Evolutionary conservation across 2,329 filamentous ascomycete genomes (phyloP), one percentile per base, ranked within the genome.

Genomic region (Fusarium graminum): DNA sequence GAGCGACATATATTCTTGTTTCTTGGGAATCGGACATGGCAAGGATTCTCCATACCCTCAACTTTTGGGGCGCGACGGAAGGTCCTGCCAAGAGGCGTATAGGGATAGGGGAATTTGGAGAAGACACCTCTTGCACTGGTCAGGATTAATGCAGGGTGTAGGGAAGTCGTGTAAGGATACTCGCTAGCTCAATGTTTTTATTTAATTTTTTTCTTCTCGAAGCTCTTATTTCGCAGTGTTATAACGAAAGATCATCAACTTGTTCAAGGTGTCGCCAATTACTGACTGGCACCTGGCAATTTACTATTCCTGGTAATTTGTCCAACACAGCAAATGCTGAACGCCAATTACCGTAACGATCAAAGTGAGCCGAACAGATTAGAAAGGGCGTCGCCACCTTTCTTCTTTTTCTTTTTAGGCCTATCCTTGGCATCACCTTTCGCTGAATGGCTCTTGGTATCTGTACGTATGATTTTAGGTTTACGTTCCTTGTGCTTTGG

Each of bases 361-460:
- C 28, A 73, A 11, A 92, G 76, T 11, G 85, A 85, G 51, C 83
- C 84, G 72, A 95, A 95, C 25, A 94, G 77, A 72, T 89, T 88
- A 63, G 93, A 91, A 54, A 94, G 91, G 40, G 86, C 90, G 74
- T 93, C 87, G 7, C 81, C 80, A 36, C 81, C 85, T 66, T 81
- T 85, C 55, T 83, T 84, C 71, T 83, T 84, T 71, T 85, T 88
- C 76, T 85, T 88, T 73, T 82, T 86, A 61, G 78, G 81, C 56
- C 81, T 79, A 57, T 73, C 73, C 70, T 81, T 60, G 10, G 30
- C n/a, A 32, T 45, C 28, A 8, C 83, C 67, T 76, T 79, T 63
- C 78, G 75, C 56, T 73, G 74, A 41, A 68, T 72, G 64, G 60
- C 76, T 45, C 43, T 45, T 39, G 39, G 30, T 42, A 49, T 69